These are phyloP conservation scores for Candida freyschussii DNA, from an alignment of 1,139 yeast species.

Conservation along the genomic window DNA sequence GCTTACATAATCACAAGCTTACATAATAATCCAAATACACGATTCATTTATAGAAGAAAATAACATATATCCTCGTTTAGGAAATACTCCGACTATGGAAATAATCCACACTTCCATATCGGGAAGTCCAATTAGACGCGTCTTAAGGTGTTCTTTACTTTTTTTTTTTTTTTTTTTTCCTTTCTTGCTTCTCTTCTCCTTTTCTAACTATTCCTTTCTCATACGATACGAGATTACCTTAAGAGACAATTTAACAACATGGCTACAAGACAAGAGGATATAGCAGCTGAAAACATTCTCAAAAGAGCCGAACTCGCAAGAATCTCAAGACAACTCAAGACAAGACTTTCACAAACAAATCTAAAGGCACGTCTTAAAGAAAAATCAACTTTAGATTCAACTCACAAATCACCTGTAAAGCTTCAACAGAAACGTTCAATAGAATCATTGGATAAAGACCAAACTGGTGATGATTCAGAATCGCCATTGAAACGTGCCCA, in stretches of 20 bases:
- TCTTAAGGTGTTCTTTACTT: too few species aligned
- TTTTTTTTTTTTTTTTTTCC: constrained; percentile 1
- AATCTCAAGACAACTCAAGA: constrained; percentile 36
- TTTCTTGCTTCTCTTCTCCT: constrained; percentile 1
- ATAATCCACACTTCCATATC: constrained; percentile 3
- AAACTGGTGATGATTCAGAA: constrained; percentile 15
- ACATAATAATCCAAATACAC: too few species aligned
- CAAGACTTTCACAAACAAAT: constrained; percentile 35
- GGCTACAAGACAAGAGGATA: constrained; percentile 28
- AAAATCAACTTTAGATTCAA: neutral
- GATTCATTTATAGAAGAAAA: too few species aligned
- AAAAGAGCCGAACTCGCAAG: constrained; percentile 39
- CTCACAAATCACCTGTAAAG: constrained; percentile 1
- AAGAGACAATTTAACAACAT: too few species aligned
- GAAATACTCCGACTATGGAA: too few species aligned
- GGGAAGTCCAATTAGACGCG: constrained; percentile 6
- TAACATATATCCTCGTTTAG: too few species aligned
- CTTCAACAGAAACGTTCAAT: constrained; percentile 16
- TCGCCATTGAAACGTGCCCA: constrained; percentile 14
- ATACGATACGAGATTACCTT: too few species aligned
- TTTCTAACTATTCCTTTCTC: too few species aligned
- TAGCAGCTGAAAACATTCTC: constrained; percentile 36
- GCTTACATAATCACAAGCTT: too few species aligned
- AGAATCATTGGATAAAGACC: constrained; percentile 21
- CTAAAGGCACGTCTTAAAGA: constrained; percentile 22